Conservation (phyloP, 169 alveolate genomes). For the Plasmodium knowlesi region DNA sequence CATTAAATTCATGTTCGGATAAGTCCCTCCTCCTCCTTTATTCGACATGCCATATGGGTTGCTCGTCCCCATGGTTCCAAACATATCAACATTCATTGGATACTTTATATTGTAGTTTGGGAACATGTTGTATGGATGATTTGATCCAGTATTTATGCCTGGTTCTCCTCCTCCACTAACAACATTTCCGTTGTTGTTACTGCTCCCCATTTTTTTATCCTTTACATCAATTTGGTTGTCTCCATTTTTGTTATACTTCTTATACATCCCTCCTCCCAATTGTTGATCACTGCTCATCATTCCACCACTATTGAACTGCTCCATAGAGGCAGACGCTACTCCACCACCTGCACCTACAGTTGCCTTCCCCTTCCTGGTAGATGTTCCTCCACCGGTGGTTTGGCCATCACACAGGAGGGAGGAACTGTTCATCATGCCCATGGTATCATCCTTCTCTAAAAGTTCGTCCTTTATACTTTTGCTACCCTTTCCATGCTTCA, state of each 20-base stretch:
- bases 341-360: background rate
- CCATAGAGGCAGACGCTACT: background rate
- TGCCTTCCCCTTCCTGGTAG: background rate
- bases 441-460: background rate
- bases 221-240: background rate
- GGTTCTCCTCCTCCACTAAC: background rate
- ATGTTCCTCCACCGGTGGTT: background rate
- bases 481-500: background rate
- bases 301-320: conserved; percentile 7
- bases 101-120: conserved; percentile 66
- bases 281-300: conserved; percentile 2
- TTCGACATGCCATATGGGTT: background rate
- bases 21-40: background rate
- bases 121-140: conserved; percentile 22
- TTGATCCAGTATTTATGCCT: background rate
- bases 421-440: background rate
- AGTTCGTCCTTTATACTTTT: background rate
- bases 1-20: conserved; percentile 3
- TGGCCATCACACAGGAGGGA: background rate
- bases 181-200: background rate
- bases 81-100: conserved; percentile 52
- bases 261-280: conserved; percentile 7
- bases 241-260: conserved; percentile 7
- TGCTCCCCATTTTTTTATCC: conserved; percentile 4
- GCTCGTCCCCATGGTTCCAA: background rate